Evolutionary conservation across 805 yeast genomes (phyloP).

Genomic region (Komagataella phaffii): DNA sequence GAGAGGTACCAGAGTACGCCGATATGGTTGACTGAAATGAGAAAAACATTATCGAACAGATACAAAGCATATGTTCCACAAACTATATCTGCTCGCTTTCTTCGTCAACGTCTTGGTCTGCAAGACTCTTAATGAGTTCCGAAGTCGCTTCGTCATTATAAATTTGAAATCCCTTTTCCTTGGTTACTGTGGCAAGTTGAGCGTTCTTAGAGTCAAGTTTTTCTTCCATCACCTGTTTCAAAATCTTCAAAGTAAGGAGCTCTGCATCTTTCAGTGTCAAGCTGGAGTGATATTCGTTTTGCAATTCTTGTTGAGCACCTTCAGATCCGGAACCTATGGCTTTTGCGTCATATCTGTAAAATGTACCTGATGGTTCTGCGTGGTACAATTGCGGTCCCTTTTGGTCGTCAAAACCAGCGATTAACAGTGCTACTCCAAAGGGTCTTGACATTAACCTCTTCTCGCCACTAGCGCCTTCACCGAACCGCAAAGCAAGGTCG

Average conservation of each 20-base stretch:
- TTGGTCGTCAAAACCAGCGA: conserved; percentile 88
- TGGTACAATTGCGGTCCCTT: conserved; percentile 94
- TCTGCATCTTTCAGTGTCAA: conserved; percentile 90
- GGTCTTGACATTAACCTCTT: conserved; percentile 96
- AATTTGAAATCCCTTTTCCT: conserved; percentile 72
- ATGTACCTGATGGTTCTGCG: conserved; percentile 99
- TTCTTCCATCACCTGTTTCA: conserved; percentile 99
- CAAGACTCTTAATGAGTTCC: conserved; percentile 63
- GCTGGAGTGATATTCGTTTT: conserved; percentile 90
- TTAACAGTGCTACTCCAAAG: conserved; percentile 92
- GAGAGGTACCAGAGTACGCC: conserved; percentile 87
- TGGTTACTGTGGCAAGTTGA: conserved; percentile 87
- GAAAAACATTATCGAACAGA: background rate
- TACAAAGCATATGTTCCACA: background rate
- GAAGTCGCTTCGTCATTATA: conserved; percentile 77
- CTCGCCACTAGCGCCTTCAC: conserved; percentile 95
- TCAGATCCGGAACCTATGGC: conserved; percentile 99
- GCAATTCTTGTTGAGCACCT: conserved; percentile 97
- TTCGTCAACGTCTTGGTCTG: conserved; percentile 50
- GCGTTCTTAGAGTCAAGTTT: conserved; percentile 91
- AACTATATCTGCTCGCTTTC: conserved; percentile 10
- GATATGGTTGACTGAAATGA: conserved; percentile 45
- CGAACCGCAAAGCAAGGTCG: conserved; percentile 91
- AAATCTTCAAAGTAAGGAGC: conserved; percentile 69
- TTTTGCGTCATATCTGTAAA: conserved; percentile 94